Evolutionary conservation across 2,329 filamentous ascomycete genomes (phyloP).

Genomic region (Fusarium brachygibbosum): DNA sequence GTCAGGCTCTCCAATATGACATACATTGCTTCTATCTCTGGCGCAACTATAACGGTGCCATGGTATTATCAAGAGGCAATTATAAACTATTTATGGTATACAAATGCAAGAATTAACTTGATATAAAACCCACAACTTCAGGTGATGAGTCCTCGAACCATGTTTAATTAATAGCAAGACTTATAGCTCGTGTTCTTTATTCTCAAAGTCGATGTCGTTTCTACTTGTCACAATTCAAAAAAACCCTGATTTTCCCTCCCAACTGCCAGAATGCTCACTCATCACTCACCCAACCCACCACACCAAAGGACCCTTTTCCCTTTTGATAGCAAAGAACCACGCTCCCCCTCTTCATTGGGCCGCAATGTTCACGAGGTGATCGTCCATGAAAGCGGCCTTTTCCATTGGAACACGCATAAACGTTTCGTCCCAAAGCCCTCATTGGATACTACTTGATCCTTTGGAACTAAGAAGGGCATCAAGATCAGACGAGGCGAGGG

Average conservation of each 20-base stretch:
- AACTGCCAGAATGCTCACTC: slow-evolving; percentile 1
- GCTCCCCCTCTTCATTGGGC: slow-evolving; percentile 44
- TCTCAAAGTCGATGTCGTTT: no score
- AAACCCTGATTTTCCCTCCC: slow-evolving; percentile 18
- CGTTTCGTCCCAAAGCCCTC: background rate
- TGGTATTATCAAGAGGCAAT: slow-evolving; percentile 20
- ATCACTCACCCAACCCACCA: slow-evolving; percentile 43
- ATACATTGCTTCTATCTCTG: slow-evolving; percentile 12
- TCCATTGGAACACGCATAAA: slow-evolving; percentile 21
- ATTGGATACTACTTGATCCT: slow-evolving; percentile 12
- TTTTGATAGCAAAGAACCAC: slow-evolving; percentile 9
- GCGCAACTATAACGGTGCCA: slow-evolving; percentile 13
- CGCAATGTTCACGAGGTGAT: slow-evolving; percentile 41
- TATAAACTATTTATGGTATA: slow-evolving; percentile 23
- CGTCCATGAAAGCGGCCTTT: slow-evolving; percentile 6
- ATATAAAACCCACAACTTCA: background rate
- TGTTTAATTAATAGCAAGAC: background rate
- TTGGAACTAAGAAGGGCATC: slow-evolving; percentile 1
- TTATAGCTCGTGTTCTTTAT: no score
- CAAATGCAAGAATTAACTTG: background rate
- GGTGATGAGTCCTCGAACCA: background rate
- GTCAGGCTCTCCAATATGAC: slow-evolving; percentile 32
- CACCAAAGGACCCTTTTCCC: slow-evolving; percentile 27
- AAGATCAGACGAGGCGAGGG: slow-evolving; percentile 19
- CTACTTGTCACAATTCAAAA: slow-evolving; percentile 13